A percentile compares a stretch with the other conserved stretches of the same genome.
These are phyloP conservation scores for Dactylellina cionopaga DNA, from an alignment of 2,329 filamentous ascomycete species.

Conservation along the genomic window DNA sequence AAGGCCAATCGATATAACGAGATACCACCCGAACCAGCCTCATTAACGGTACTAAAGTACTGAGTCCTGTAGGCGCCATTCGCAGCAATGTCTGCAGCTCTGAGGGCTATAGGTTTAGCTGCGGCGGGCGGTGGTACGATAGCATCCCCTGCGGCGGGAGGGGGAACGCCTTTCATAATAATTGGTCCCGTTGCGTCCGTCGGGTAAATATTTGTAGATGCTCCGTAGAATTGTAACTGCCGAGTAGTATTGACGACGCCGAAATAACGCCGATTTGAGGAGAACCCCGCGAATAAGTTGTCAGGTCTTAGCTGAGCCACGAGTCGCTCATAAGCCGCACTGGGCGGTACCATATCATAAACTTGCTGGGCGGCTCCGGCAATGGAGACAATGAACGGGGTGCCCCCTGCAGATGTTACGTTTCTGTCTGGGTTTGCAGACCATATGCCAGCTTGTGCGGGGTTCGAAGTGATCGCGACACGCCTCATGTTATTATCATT, in stretches of 20 bases:
- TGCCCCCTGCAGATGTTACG: not conserved
- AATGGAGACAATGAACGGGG: not conserved
- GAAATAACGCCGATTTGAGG: not conserved
- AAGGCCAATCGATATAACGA: not conserved
- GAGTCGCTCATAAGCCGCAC: not conserved
- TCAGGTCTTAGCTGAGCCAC: not conserved
- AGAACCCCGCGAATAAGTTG: not conserved
- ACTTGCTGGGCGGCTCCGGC: not conserved
- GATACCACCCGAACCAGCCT: not conserved
- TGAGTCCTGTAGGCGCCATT: not conserved
- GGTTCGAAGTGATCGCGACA: too few species aligned
- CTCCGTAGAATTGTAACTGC: not conserved
- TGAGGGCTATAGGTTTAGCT: not conserved
- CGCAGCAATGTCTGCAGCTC: not conserved
- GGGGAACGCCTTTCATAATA: not conserved
- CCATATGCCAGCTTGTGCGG: slow-evolving; percentile 3
- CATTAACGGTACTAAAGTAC: not conserved
- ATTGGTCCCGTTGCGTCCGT: not conserved
- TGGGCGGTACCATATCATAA: not conserved
- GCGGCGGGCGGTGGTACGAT: not conserved
- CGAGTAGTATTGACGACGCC: not conserved
- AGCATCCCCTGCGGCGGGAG: not conserved
- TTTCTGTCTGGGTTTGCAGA: not conserved
- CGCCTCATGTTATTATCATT: too few species aligned
- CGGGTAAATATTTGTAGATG: not conserved